Percentiles rank a stretch among this genome's conserved stretches.
These are phyloP conservation scores for Ophiocytium majus DNA, from an alignment of 352 stramenopile genomes.

Conservation along the genomic window DNA sequence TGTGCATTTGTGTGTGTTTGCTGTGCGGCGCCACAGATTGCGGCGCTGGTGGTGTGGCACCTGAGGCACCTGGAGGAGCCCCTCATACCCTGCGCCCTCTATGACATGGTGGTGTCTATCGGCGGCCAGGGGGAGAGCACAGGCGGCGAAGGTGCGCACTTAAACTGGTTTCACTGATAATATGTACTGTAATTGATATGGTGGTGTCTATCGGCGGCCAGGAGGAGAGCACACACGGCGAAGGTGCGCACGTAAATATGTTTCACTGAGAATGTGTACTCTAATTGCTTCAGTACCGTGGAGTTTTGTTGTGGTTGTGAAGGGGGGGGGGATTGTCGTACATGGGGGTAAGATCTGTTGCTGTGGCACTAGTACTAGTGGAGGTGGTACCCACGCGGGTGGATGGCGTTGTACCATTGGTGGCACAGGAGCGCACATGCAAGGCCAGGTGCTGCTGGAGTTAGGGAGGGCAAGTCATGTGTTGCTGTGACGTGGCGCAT, in stretches of 20 bases:
- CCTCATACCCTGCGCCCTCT: constrained; percentile 41
- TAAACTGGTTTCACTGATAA: constrained; percentile 32
- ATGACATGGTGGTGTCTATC: constrained; percentile 41
- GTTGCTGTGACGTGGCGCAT: too few relatives aligned
- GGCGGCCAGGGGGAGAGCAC: constrained; percentile 25
- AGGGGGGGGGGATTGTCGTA: neutral
- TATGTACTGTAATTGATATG: constrained; percentile 33
- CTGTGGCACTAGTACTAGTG: too few relatives aligned
- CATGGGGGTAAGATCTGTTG: too few relatives aligned
- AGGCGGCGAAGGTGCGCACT: neutral
- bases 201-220: constrained; percentile 40
- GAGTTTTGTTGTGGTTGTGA: neutral
- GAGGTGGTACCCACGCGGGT: too few relatives aligned
- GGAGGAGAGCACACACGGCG: constrained; percentile 8
- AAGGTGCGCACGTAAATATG: constrained; percentile 10
- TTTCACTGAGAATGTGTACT: constrained; percentile 37
- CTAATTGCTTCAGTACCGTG: constrained; percentile 39
- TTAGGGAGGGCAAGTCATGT: too few relatives aligned
- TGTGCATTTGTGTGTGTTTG: too few relatives aligned
- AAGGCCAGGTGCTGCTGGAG: too few relatives aligned
- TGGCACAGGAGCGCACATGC: too few relatives aligned
- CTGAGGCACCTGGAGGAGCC: constrained; percentile 46
- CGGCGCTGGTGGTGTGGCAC: constrained; percentile 50
- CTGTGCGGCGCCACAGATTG: constrained; percentile 30
- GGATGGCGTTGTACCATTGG: too few relatives aligned